phyloP scores from a whole-genome alignment of 768 basidiomycete species.

The Russula earlei region DNA sequence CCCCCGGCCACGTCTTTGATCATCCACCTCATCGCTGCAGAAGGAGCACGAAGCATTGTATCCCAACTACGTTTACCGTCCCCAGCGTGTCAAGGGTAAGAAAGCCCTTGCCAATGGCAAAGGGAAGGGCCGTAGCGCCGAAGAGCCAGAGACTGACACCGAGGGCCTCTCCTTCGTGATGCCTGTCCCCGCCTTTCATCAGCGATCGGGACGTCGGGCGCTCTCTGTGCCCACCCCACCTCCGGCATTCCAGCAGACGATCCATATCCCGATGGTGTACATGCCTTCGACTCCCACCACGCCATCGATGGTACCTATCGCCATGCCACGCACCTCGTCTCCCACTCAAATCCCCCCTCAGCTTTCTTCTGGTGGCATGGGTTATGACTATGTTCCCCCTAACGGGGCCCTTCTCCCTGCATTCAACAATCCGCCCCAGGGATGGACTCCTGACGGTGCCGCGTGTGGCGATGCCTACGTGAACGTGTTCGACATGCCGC shows the following conservation, averaged over 20 bases:
- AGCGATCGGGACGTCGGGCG: constrained; percentile 33
- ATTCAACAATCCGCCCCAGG: constrained; percentile 12
- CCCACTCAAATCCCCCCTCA: constrained; percentile 27
- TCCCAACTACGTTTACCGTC: constrained; percentile 72
- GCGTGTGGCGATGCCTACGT: constrained; percentile 1
- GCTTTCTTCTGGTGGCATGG: constrained; percentile 31
- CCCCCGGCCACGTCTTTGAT: constrained; percentile 19
- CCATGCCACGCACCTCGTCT: constrained; percentile 42
- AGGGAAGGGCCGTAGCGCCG: constrained; percentile 38
- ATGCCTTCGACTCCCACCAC: constrained; percentile 59
- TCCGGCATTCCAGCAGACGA: constrained; percentile 57
- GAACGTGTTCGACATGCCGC: constrained; percentile 8
- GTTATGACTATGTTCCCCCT: constrained; percentile 48
- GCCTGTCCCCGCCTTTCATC: constrained; percentile 25
- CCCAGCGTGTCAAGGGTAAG: constrained; percentile 53
- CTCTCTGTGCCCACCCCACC: constrained; percentile 55
- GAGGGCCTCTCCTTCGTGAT: constrained; percentile 38
- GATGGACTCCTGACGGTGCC: constrained; percentile 12
- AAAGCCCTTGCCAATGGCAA: constrained; percentile 42
- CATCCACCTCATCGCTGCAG: constrained; percentile 66
- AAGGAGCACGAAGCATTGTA: constrained; percentile 69
- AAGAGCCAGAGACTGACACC: constrained; percentile 16
- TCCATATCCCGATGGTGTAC: constrained; percentile 57
- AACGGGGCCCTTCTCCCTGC: constrained; percentile 20
- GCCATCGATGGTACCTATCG: constrained; percentile 44